These are phyloP conservation scores for Chenopodium quinoa DNA, from an alignment of 148 eudicot genomes.

Conservation along the genomic window DNA sequence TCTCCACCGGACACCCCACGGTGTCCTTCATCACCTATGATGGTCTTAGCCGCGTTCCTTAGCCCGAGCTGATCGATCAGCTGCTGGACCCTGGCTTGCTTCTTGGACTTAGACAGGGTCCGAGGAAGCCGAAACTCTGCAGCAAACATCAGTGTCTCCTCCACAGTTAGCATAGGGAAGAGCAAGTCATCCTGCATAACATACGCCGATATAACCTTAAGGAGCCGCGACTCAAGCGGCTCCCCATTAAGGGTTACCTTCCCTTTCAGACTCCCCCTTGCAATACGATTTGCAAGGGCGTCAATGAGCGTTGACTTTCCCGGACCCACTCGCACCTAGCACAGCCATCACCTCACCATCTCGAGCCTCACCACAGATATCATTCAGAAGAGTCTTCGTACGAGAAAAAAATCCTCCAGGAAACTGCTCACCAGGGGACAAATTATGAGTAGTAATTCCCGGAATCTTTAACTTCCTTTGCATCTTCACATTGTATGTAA, in stretches of 20 bases:
- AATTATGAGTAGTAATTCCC: neutral
- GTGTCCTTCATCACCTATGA: conserved; percentile 96
- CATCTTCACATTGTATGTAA: conserved; percentile 40
- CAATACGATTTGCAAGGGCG: conserved; percentile 81
- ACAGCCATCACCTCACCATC: conserved; percentile 87
- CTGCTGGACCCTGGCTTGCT: conserved; percentile 61
- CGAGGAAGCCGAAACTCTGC: conserved; percentile 83
- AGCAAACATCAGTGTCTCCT: conserved; percentile 76
- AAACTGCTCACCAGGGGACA: neutral
- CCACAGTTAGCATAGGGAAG: conserved; percentile 84
- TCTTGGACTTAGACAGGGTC: conserved; percentile 63
- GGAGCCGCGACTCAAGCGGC: conserved; percentile 50
- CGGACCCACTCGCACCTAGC: conserved; percentile 83
- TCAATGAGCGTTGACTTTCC: conserved; percentile 88
- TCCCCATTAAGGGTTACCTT: conserved; percentile 68
- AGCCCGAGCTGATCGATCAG: conserved; percentile 82
- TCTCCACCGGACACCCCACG: conserved; percentile 93
- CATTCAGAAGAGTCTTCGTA: conserved; percentile 57
- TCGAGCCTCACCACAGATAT: conserved; percentile 76
- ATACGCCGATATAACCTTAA: conserved; percentile 81
- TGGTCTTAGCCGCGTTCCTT: conserved; percentile 66
- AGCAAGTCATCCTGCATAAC: conserved; percentile 92
- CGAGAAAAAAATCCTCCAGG: conserved; percentile 19
- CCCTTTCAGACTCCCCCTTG: conserved; percentile 67
- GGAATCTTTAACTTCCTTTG: conserved; percentile 34